Base-by-base conservation (phyloP, 441 rosid genomes). In the Syzygium syzygioides region DNA sequence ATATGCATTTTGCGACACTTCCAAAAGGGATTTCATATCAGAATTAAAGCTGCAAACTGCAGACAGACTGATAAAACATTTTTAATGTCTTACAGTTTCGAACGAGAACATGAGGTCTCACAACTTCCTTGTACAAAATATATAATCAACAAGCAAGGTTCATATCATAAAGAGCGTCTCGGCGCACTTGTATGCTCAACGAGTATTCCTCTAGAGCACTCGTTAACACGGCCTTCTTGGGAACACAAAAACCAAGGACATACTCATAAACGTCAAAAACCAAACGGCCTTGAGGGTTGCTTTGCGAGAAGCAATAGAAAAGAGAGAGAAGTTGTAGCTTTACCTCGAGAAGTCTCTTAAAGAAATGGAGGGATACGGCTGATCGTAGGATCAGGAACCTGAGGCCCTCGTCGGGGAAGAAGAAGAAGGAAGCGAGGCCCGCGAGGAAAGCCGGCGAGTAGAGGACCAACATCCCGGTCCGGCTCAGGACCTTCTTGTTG, bases 341-440 rank as follows among this genome's bases (percentile, higher is more conserved):
- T 92, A 96, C 98, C 99, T 96, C 99, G 32, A 95, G 68, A 56
- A 94, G 62, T 87, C 99, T 92, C 86, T 97, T 96, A 93, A 96
- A 90, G 96, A 96, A 97, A 92, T 97, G 98, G 87, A 95, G 50
- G 87, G 97, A 88, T 15, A 96, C 89, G 60, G 94, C 94, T 32
- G 95, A 93, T 86, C 88, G 90, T 71, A 96, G 91, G 54, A 95
- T 41, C 76, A 94, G 90, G 88, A 95, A 91, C 90, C 99, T 93
- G 88, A 93, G 87, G 89, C 91, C 93, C 50, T 91, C 92, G 12
- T 87, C 88, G 9, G 96, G 96, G 60, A 95, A 80, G 60, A 93
- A 13, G 89, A 85, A 89, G 86, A 96, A 94, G 86, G 99, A 95
- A 76, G 93, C 89, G 13, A 91, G 80, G 8, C 91, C 94, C 1